Evolutionary conservation across 73 alveolate genomes (phyloP).

Genomic region (Symbiodinium pilosum): DNA sequence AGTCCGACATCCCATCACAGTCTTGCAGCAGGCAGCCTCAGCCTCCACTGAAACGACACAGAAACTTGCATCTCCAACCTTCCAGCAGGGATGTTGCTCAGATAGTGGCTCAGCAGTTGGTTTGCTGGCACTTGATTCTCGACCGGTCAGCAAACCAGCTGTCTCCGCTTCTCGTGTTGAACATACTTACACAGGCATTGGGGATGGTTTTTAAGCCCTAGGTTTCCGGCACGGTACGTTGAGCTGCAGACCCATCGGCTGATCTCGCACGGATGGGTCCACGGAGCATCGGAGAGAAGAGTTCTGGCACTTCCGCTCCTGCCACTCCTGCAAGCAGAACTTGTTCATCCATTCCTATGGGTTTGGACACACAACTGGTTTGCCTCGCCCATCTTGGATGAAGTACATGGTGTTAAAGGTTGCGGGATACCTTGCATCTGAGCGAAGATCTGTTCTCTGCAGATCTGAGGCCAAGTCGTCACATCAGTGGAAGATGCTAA

Average conservation of each 20-base stretch:
- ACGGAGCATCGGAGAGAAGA: slow-evolving; percentile 31
- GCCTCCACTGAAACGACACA: slow-evolving; percentile 68
- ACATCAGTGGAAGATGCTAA: too few species aligned
- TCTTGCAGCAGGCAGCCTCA: slow-evolving; percentile 5
- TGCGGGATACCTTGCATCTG: slow-evolving; percentile 40
- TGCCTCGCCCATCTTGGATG: slow-evolving; percentile 84
- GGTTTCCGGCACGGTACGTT: too few species aligned
- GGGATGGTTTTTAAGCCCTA: too few species aligned
- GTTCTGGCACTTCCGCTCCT: slow-evolving; percentile 39
- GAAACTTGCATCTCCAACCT: slow-evolving; percentile 90
- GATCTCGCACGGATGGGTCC: slow-evolving; percentile 89
- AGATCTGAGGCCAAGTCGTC: too few species aligned
- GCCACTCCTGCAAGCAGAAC: slow-evolving; percentile 22
- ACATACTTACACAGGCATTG: too few species aligned
- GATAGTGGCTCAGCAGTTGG: too few species aligned
- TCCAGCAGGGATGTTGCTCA: too few species aligned
- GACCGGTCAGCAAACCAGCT: too few species aligned
- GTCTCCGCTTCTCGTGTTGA: too few species aligned
- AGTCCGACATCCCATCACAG: too few species aligned
- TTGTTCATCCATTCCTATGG: background rate
- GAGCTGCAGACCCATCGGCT: slow-evolving; percentile 47
- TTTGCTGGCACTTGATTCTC: too few species aligned
- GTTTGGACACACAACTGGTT: background rate
- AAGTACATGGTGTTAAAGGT: slow-evolving; percentile 67
- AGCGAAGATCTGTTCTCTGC: background rate